Conservation (phyloP, 768 basidiomycete species). For the Punctularia strigosozonata region DNA sequence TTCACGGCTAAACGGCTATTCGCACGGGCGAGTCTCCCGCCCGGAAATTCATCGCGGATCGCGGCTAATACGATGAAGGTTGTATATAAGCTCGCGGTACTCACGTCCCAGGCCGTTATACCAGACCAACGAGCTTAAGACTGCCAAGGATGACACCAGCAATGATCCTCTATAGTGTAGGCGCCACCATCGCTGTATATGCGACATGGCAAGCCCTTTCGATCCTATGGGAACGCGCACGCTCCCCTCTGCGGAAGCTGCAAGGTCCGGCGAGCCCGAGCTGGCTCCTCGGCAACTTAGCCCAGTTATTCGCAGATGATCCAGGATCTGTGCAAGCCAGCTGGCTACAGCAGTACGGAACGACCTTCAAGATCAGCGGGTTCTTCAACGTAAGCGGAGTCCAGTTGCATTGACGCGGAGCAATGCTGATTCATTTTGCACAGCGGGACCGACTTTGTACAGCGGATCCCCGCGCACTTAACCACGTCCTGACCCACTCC, state of each 20-base stretch:
- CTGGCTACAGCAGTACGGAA: constrained; percentile 39
- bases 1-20: too few relatives aligned
- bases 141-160: too few relatives aligned
- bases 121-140: too few relatives aligned
- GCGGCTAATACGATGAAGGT: too few relatives aligned
- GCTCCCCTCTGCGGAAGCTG: constrained; percentile 34
- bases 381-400: constrained; percentile 29
- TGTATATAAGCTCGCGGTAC: too few relatives aligned
- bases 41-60: too few relatives aligned
- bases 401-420: neutral
- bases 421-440: neutral
- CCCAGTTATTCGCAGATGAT: constrained; percentile 29
- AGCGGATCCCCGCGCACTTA: constrained; percentile 47
- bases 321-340: constrained; percentile 24
- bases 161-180: too few relatives aligned
- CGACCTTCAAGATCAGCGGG: constrained; percentile 29
- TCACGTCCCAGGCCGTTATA: too few relatives aligned
- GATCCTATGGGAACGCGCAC: too few relatives aligned
- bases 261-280: constrained; percentile 37
- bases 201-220: too few relatives aligned
- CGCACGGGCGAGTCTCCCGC: too few relatives aligned
- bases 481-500: constrained; percentile 49
- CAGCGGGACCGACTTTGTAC: constrained; percentile 23
- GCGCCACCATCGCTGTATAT: too few relatives aligned
- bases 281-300: constrained; percentile 36